Evolutionary conservation across 768 basidiomycete genomes (phyloP).

Genomic region (Suillus luteus): DNA sequence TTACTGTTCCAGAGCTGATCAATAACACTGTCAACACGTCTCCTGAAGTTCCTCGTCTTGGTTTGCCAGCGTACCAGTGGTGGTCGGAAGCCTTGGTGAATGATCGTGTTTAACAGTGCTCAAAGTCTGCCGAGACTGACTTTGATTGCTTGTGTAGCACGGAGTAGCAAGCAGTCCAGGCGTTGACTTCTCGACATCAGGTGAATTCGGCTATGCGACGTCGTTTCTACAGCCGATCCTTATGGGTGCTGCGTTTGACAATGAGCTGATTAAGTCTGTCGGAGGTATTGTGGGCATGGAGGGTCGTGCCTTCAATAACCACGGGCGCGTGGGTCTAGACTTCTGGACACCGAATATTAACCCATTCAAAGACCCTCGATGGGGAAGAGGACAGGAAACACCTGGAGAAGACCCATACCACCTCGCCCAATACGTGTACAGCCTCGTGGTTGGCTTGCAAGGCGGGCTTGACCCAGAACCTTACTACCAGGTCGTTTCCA

Average conservation of each 20-base stretch:
- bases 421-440: constrained; percentile 52
- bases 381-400: constrained; percentile 64
- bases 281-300: constrained; percentile 57
- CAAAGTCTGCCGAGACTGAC: constrained; percentile 1
- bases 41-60: constrained; percentile 54
- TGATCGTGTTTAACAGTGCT: constrained; percentile 1
- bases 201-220: constrained; percentile 57
- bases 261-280: constrained; percentile 48
- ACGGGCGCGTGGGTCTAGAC: constrained; percentile 52
- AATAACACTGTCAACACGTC: constrained; percentile 51
- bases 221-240: constrained; percentile 60
- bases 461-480: constrained; percentile 56
- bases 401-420: constrained; percentile 63
- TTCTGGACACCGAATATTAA: constrained; percentile 57
- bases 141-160: constrained; percentile 38
- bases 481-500: constrained; percentile 52
- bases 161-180: constrained; percentile 57
- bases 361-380: constrained; percentile 62
- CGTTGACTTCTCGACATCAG: constrained; percentile 48
- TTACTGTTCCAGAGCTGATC: constrained; percentile 53
- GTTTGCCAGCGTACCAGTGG: constrained; percentile 60
- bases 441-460: constrained; percentile 55
- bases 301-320: constrained; percentile 60
- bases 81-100: constrained; percentile 61
- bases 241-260: constrained; percentile 57